Conservation (phyloP, 179 eudicot genomes). For the Spergularia azorica region DNA sequence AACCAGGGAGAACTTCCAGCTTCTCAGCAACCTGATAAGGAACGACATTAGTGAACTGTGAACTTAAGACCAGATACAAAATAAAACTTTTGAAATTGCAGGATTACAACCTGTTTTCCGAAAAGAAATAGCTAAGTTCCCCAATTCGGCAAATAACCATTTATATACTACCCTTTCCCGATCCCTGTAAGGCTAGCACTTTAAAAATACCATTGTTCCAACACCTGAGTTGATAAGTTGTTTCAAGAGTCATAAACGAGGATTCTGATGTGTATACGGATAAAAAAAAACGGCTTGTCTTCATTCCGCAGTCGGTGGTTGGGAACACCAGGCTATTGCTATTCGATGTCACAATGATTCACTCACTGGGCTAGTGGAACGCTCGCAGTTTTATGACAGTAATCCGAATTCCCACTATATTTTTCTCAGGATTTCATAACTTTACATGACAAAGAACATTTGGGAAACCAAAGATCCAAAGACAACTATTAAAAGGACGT, state of each 20-base stretch:
- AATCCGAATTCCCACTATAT: not conserved
- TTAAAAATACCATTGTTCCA: no score
- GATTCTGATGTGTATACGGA: no score
- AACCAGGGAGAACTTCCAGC: constrained; percentile 96
- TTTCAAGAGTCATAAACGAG: no score
- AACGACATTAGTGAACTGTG: constrained; percentile 4
- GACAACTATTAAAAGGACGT: not conserved
- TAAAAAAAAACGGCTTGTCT: no score
- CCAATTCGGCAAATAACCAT: not conserved
- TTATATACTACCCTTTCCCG: not conserved
- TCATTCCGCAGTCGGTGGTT: no score
- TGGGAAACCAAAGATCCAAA: not conserved
- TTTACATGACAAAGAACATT: not conserved
- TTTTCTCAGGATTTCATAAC: not conserved
- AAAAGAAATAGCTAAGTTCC: not conserved
- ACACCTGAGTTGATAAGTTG: no score
- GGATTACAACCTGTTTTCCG: not conserved
- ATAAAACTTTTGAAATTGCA: not conserved
- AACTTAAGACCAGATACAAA: constrained; percentile 8
- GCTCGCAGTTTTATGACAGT: no score
- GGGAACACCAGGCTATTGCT: no score
- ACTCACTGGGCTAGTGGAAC: no score
- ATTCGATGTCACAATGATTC: no score
- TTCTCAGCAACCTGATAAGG: constrained; percentile 67
- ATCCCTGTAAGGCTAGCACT: no score